Conservation (phyloP, 2,329 filamentous ascomycete genomes). For the Zarea fungicola region DNA sequence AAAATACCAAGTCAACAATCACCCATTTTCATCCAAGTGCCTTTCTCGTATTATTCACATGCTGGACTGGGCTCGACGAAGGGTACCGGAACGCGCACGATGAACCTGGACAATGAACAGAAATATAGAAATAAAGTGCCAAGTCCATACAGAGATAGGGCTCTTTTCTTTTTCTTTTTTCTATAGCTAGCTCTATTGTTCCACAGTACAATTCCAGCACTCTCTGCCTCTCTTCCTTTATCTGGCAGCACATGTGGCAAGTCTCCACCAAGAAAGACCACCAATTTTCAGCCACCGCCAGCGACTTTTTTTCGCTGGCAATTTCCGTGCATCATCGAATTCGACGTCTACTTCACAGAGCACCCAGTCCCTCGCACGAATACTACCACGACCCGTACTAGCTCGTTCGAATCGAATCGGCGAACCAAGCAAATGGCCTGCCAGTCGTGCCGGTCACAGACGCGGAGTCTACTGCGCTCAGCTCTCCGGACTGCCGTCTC, state of each 20-base stretch:
- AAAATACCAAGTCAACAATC: too few species aligned
- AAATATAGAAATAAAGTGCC: too few species aligned
- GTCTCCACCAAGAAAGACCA: background rate
- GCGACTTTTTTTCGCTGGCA: conserved; percentile 12
- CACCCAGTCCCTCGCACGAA: background rate
- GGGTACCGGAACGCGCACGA: too few species aligned
- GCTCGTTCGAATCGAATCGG: too few species aligned
- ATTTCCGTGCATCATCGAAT: conserved; percentile 4
- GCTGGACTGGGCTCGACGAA: too few species aligned
- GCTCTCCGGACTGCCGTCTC: conserved; percentile 25
- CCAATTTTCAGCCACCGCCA: conserved; percentile 26
- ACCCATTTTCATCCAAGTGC: background rate
- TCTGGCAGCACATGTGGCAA: background rate
- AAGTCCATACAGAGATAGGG: too few species aligned
- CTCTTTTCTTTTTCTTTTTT: too few species aligned
- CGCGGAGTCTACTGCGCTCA: conserved; percentile 34
- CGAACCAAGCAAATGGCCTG: conserved; percentile 39
- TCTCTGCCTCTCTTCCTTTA: background rate
- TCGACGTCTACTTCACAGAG: too few species aligned
- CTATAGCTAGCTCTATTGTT: background rate
- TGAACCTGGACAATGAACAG: too few species aligned
- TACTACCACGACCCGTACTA: background rate
- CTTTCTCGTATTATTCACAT: background rate
- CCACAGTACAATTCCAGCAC: background rate
- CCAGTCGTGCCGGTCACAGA: conserved; percentile 42